phyloP scores from a whole-genome alignment of 139 green algal genomes.

The Chlorella sp. region DNA sequence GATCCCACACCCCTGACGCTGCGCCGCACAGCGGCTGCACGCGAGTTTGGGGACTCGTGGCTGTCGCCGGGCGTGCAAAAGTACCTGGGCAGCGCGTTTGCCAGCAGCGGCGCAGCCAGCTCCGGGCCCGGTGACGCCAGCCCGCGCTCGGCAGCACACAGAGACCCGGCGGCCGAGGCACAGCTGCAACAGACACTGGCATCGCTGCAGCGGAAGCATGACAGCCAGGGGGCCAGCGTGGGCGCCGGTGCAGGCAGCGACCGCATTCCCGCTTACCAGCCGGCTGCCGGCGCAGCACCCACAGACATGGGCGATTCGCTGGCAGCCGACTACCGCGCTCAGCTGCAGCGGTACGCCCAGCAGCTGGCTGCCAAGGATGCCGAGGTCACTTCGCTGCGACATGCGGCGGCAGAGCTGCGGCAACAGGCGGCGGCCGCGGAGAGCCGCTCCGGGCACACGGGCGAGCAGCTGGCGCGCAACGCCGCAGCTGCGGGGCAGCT shows the following conservation, averaged over 20 bases:
- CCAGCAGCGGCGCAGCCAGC: neutral
- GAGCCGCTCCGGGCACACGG: neutral
- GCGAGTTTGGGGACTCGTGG: neutral
- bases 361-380: slow-evolving; percentile 8
- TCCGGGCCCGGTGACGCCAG: neutral
- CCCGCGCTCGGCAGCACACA: neutral
- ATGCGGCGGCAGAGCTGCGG: neutral
- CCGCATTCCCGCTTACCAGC: slow-evolving; percentile 4
- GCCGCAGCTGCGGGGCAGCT: neutral
- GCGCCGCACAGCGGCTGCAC: neutral
- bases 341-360: slow-evolving; percentile 21
- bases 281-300: neutral
- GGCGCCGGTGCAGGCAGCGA: neutral
- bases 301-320: neutral
- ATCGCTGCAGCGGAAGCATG: neutral
- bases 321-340: slow-evolving; percentile 3
- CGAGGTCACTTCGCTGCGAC: neutral
- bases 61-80: neutral
- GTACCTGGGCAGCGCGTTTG: slow-evolving; percentile 4
- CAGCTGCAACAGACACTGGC: neutral
- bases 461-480: neutral
- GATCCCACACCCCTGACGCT: neutral
- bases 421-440: neutral
- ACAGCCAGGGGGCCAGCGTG: neutral
- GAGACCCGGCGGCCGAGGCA: neutral